phyloP scores from a whole-genome alignment of 2,329 filamentous ascomycete genomes.

The Phoma sp. region DNA sequence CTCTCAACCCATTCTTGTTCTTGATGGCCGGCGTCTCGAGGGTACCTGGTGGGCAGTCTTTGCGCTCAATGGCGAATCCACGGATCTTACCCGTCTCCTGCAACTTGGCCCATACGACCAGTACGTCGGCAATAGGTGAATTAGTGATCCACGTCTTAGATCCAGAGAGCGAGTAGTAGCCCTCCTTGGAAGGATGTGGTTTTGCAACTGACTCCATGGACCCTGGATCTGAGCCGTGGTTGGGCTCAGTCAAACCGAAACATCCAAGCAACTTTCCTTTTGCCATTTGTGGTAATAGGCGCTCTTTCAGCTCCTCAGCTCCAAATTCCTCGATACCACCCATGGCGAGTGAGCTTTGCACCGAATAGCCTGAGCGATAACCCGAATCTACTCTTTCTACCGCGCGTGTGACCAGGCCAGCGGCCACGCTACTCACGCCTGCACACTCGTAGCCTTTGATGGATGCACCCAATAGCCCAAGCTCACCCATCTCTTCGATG shows the following conservation, averaged over 20 bases:
- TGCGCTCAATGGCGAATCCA: conserved; percentile 87
- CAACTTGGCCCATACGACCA: conserved; percentile 92
- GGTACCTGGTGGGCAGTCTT: conserved; percentile 83
- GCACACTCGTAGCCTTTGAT: conserved; percentile 90
- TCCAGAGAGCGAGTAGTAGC: conserved; percentile 78
- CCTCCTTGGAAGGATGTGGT: conserved; percentile 81
- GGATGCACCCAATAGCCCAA: conserved; percentile 85
- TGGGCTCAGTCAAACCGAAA: conserved; percentile 90
- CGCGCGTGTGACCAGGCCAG: conserved; percentile 87
- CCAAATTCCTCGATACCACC: conserved; percentile 89
- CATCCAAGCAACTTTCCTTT: conserved; percentile 82
- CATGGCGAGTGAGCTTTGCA: conserved; percentile 93
- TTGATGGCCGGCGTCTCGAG: conserved; percentile 91
- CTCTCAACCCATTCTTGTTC: conserved; percentile 92
- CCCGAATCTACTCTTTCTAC: conserved; percentile 91
- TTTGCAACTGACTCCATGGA: conserved; percentile 90
- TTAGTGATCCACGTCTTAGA: conserved; percentile 97
- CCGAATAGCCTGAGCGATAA: conserved; percentile 91
- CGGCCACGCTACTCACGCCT: conserved; percentile 83
- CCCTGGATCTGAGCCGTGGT: conserved; percentile 89
- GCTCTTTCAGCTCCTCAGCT: conserved; percentile 84
- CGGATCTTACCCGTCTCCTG: conserved; percentile 91
- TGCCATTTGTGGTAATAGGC: conserved; percentile 78
- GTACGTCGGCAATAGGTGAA: conserved; percentile 83
- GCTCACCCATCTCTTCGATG: conserved; percentile 87